Evolutionary conservation across 139 green algal genomes (phyloP), one percentile per base, ranked within the genome.

Genomic region (Trebouxia sp.): DNA sequence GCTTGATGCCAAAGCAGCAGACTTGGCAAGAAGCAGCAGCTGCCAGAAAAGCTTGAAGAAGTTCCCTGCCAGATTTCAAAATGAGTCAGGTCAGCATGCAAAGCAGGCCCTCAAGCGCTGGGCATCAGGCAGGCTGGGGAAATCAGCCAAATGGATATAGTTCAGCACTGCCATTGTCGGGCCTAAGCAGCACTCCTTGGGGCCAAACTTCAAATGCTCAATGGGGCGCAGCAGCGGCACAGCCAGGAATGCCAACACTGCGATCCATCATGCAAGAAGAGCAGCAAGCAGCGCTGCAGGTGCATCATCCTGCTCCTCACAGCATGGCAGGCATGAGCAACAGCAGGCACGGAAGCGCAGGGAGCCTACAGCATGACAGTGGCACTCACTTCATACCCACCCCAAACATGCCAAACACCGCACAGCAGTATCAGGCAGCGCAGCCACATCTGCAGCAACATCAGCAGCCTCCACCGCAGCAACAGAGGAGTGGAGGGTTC

Each of bases 61-160:
- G n/a, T n/a, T n/a, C n/a, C n/a, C n/a, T n/a, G n/a, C n/a, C n/a
- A n/a, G n/a, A n/a, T n/a, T n/a, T n/a, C n/a, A n/a, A n/a, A n/a
- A 72, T 72, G 62, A 72, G 62, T 43, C 62, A 72, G 62, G 62
- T 72, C 35, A 72, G 62, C 62, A 72, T 72, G 62, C 62, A 72
- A 43, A 45, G 12, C 62, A 72, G 62, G 37, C 32, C 30, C 26
- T 22, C 62, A 72, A 72, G 32, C 11, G 62, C 62, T n/a, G 15
- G 12, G 20, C 62, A 72, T 26, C 62, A 42, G 15, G 8, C 14
- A 8, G 37, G 35, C 62, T 72, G 62, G 62, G 62, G 62, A 24
- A 8, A 12, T 28, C 62, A 28, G n/a, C 32, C 62, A 32, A 45
- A 72, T 45, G 62, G 62, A 22, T 35, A 15, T 3, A 45, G 20